phyloP scores from a whole-genome alignment of 2,329 filamentous ascomycete genomes.

The Penicillium sp. region DNA sequence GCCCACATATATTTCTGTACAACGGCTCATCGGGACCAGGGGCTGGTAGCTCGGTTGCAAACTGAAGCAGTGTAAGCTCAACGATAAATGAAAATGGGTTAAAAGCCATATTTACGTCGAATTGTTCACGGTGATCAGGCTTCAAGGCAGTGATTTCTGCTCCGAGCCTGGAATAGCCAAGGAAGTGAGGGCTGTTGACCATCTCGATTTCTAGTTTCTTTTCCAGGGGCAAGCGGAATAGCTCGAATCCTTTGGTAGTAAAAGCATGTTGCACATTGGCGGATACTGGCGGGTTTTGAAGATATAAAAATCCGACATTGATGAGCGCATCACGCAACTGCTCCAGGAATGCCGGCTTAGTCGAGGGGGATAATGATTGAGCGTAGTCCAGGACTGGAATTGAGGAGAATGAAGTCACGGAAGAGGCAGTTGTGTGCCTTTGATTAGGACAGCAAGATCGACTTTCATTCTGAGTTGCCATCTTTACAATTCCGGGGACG shows the following conservation, averaged over 20 bases:
- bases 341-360: conserved; percentile 32
- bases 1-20: conserved; percentile 40
- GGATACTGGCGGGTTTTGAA: conserved; percentile 34
- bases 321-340: conserved; percentile 37
- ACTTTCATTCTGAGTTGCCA: too few relatives aligned
- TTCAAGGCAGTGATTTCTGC: conserved; percentile 40
- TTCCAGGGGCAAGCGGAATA: conserved; percentile 50
- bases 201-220: conserved; percentile 56
- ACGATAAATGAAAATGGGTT: conserved; percentile 24
- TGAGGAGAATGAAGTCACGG: conserved; percentile 28
- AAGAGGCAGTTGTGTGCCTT: neutral
- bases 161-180: conserved; percentile 41
- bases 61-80: conserved; percentile 39
- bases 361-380: conserved; percentile 19
- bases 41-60: conserved; percentile 42
- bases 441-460: neutral
- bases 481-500: too few relatives aligned
- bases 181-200: conserved; percentile 43
- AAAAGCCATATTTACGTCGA: conserved; percentile 32
- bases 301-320: conserved; percentile 43
- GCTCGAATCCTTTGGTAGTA: conserved; percentile 44
- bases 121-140: conserved; percentile 41
- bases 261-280: conserved; percentile 29
- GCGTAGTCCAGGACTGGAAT: conserved; percentile 39
- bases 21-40: conserved; percentile 39